Evolutionary conservation across 352 stramenopile genomes (phyloP).

Genomic region (Phytophthora europaea): DNA sequence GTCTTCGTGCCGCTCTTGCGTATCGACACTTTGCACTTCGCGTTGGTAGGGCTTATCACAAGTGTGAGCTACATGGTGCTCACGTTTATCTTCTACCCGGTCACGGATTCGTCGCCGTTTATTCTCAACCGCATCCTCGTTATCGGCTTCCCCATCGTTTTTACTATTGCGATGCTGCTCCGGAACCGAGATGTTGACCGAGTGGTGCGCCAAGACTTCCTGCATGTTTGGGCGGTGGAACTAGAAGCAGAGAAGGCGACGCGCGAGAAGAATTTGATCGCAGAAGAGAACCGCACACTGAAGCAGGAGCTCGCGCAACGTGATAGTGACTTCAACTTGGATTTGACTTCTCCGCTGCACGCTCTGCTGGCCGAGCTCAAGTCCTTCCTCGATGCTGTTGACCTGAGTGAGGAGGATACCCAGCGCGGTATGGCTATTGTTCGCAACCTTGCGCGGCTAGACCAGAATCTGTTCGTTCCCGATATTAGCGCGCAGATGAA

Average conservation of each 20-base stretch:
- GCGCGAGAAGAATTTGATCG: constrained; percentile 83
- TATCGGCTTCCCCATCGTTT: constrained; percentile 75
- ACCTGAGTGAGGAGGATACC: constrained; percentile 69
- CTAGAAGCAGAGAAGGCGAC: constrained; percentile 77
- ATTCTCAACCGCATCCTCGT: constrained; percentile 76
- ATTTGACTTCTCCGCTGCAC: constrained; percentile 79
- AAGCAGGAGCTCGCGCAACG: constrained; percentile 82
- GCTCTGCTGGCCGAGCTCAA: constrained; percentile 81
- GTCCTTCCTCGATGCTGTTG: constrained; percentile 74
- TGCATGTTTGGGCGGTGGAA: constrained; percentile 84
- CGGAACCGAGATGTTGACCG: constrained; percentile 82
- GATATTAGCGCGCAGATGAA: constrained; percentile 88
- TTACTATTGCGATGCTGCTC: constrained; percentile 75
- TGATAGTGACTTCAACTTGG: constrained; percentile 78
- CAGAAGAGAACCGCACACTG: constrained; percentile 82
- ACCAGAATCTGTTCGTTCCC: constrained; percentile 87
- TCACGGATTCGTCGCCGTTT: constrained; percentile 66
- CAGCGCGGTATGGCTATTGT: constrained; percentile 74
- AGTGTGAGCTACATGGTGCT: constrained; percentile 73
- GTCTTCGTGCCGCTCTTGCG: constrained; percentile 79
- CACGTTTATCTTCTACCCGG: constrained; percentile 73
- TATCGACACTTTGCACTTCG: constrained; percentile 81
- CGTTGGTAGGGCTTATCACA: constrained; percentile 59
- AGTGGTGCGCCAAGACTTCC: constrained; percentile 82
- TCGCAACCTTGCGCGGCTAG: constrained; percentile 72